phyloP scores from a whole-genome alignment of 805 yeast genomes.

The Candida morakotiae region DNA sequence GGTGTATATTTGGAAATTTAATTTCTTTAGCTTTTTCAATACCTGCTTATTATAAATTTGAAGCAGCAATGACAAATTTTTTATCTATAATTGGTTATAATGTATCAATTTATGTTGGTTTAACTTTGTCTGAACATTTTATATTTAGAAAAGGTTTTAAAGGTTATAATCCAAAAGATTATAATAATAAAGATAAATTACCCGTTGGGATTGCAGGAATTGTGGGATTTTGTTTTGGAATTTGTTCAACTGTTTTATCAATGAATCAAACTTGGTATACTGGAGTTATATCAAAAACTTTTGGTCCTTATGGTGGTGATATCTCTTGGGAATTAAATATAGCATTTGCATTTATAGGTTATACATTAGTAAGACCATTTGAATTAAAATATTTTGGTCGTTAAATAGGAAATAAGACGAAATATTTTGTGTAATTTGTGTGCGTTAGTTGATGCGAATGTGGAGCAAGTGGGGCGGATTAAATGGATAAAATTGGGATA shows the following conservation, averaged over 20 bases:
- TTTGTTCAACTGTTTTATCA: slow-evolving; percentile 27
- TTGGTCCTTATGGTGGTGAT: slow-evolving; percentile 25
- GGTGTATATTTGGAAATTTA: slow-evolving; percentile 30
- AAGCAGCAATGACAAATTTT: slow-evolving; percentile 26
- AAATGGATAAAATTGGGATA: too few relatives aligned
- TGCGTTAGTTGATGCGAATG: too few relatives aligned
- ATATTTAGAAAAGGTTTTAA: slow-evolving; percentile 22
- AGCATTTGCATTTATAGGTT: slow-evolving; percentile 24
- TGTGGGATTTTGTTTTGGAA: slow-evolving; percentile 25
- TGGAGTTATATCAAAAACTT: slow-evolving; percentile 24
- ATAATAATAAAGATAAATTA: slow-evolving; percentile 16
- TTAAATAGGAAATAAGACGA: too few relatives aligned
- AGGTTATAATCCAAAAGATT: slow-evolving; percentile 24
- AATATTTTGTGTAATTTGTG: too few relatives aligned
- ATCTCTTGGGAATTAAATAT: slow-evolving; percentile 28
- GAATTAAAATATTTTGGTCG: slow-evolving; percentile 28
- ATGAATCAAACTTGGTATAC: slow-evolving; percentile 33
- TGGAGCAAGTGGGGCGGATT: too few relatives aligned
- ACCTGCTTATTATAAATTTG: slow-evolving; percentile 32
- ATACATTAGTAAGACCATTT: slow-evolving; percentile 23
- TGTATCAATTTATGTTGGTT: slow-evolving; percentile 30
- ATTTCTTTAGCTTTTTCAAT: slow-evolving; percentile 28
- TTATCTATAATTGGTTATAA: slow-evolving; percentile 29
- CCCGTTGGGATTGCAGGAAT: slow-evolving; percentile 31
- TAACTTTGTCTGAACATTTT: slow-evolving; percentile 25